Base-by-base conservation (phyloP, 768 basidiomycete species). In the Phanerochaete sordida region DNA sequence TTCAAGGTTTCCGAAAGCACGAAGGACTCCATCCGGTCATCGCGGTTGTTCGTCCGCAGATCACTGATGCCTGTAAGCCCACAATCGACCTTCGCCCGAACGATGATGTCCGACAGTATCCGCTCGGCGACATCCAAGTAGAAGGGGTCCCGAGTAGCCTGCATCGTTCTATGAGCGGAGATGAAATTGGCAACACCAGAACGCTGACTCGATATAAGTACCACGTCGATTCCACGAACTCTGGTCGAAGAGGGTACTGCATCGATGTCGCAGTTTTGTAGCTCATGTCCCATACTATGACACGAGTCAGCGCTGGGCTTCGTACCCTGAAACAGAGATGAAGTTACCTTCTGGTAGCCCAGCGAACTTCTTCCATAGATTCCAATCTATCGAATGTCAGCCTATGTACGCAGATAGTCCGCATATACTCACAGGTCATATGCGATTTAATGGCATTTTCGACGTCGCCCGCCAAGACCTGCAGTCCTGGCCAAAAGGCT, bases 21-120 rank as follows among this genome's bases (percentile, higher is more conserved):
- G 72, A 98, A 99, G 4, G 91, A 93, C 72, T 98, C 97, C 97
- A 98, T 98, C 61, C 96, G 84, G 68, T 98, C 93, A 63, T 95
- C 93, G 19, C 83, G 84, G 66, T 85, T 78, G 65, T 92, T 90
- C 30, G 79, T 85, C 44, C 87, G 79, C 2, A 98, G 80, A 72
- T 97, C 90, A 64, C 81, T 78, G 58, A 98, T 86, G 8, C 91
- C 87, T 5, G 90, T 82, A 47, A 98, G 78, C 1, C 96, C 96
- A 70, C 96, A 98, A 12, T 83, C 80, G 3, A 95, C 93, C 72
- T 87, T 91, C 19, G 92, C 79, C 49, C 94, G 82, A 11, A 79
- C 76, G 23, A 76, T 81, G 28, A 98, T 71, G 70, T 98, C 96
- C 57, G 77, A 77, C 31, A 98, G 74, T 28, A 96, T 78, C 7